Conservation (phyloP, 225 moss, liverwort and hornwort species). For the Lunularia cruciata region DNA sequence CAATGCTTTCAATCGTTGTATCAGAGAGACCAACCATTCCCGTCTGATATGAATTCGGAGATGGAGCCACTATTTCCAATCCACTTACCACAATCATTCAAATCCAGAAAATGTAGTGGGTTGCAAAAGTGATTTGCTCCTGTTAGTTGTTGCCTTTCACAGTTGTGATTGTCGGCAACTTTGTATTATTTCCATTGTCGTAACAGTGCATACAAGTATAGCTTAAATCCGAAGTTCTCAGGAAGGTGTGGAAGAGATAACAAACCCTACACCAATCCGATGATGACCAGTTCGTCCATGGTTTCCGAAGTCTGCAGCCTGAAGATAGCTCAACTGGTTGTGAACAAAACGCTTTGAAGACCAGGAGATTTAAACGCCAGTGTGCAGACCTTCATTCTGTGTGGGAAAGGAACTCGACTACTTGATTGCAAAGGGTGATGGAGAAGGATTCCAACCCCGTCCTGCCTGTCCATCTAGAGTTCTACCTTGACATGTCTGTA, state of each 20-base stretch:
- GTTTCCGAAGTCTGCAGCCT: neutral
- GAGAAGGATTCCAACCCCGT: neutral
- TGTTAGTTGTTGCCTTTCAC: neutral
- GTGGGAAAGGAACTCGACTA: no score
- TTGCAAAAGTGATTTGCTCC: neutral
- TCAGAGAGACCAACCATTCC: no score
- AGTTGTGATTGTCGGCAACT: slow-evolving; percentile 4
- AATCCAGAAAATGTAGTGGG: no score
- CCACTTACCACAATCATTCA: no score
- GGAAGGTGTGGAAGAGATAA: slow-evolving; percentile 3
- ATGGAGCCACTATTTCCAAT: no score
- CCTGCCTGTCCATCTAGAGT: neutral
- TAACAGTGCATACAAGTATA: neutral
- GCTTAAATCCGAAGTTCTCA: neutral
- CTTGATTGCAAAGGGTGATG: neutral
- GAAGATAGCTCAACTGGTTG: neutral
- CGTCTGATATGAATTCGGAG: no score
- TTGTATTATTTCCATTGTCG: slow-evolving; percentile 2
- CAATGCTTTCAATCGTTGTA: no score
- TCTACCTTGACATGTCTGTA: neutral
- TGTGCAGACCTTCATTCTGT: neutral
- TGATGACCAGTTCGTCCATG: neutral
- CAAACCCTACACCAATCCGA: neutral
- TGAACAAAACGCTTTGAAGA: neutral
- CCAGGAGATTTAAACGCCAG: no score